phyloP scores from a whole-genome alignment of 768 basidiomycete genomes.

The Lactifluus piperatus region DNA sequence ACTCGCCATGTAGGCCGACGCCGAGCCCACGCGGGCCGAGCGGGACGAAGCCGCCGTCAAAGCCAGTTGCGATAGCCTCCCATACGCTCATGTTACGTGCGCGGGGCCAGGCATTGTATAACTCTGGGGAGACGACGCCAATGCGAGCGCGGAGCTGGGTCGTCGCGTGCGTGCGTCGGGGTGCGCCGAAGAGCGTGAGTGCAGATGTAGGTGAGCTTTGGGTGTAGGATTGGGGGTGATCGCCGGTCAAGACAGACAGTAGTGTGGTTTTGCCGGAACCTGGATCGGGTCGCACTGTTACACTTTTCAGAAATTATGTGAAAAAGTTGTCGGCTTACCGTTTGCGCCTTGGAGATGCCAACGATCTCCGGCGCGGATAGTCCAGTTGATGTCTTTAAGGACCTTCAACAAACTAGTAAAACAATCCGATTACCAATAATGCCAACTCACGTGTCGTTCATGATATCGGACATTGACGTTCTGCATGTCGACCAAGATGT shows the following conservation, averaged over 20 bases:
- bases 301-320: not conserved
- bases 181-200: conserved; percentile 51
- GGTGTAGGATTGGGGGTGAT: conserved; percentile 91
- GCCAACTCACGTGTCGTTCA: conserved; percentile 24
- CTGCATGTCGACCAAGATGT: conserved; percentile 50
- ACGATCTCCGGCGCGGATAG: conserved; percentile 68
- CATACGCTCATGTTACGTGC: conserved; percentile 57
- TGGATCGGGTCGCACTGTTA: conserved; percentile 23
- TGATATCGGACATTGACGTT: conserved; percentile 68
- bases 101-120: conserved; percentile 85
- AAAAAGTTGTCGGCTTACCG: conserved; percentile 36
- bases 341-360: conserved; percentile 91
- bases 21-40: conserved; percentile 38
- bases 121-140: conserved; percentile 81
- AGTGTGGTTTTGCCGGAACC: conserved; percentile 96
- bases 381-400: conserved; percentile 73
- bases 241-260: conserved; percentile 81
- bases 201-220: conserved; percentile 37
- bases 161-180: conserved; percentile 60
- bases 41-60: conserved; percentile 74
- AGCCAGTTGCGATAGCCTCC: conserved; percentile 83
- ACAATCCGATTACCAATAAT: too few relatives aligned
- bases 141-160: conserved; percentile 55
- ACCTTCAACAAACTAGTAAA: conserved; percentile 37
- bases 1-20: conserved; percentile 30